Evolutionary conservation across 1,139 yeast species (phyloP).

Genomic region (Blastobotrys illinoisensis): DNA sequence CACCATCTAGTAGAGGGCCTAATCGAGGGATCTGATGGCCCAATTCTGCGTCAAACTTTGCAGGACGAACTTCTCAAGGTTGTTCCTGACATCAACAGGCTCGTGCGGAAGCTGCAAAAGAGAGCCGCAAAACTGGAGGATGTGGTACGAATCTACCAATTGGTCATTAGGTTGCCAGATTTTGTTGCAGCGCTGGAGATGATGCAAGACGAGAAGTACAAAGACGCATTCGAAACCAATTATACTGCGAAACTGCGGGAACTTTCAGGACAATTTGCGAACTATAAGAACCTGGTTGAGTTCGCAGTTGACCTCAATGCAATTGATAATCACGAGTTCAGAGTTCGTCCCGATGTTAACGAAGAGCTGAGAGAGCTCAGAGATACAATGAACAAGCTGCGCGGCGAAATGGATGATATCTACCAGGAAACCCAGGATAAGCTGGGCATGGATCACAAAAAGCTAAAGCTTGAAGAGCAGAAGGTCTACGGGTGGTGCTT

Average conservation of each 20-base stretch:
- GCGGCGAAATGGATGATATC: constrained; percentile 49
- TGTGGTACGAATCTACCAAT: constrained; percentile 83
- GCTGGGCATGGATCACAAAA: constrained; percentile 78
- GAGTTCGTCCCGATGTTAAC: constrained; percentile 86
- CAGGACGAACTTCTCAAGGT: constrained; percentile 63
- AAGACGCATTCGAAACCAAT: constrained; percentile 39
- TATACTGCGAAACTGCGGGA: constrained; percentile 58
- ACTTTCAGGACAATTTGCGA: constrained; percentile 48
- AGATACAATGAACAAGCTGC: constrained; percentile 49
- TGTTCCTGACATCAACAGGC: constrained; percentile 77
- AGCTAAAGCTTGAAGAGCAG: constrained; percentile 82
- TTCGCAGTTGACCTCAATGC: constrained; percentile 86
- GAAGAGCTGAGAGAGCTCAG: constrained; percentile 62
- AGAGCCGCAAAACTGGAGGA: constrained; percentile 65
- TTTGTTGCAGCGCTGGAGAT: constrained; percentile 45
- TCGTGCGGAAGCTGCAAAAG: constrained; percentile 58
- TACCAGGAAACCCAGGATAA: constrained; percentile 69
- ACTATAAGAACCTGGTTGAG: constrained; percentile 81
- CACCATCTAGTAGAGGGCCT: constrained; percentile 68
- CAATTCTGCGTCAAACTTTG: constrained; percentile 55
- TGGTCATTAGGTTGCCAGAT: constrained; percentile 65
- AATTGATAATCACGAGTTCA: constrained; percentile 69
- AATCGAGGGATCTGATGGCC: constrained; percentile 50
- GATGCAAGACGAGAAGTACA: constrained; percentile 26
- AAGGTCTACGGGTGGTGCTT: constrained; percentile 90